Base-by-base conservation (phyloP, 169 alveolate species). In the Cryptosporidium bovis region DNA sequence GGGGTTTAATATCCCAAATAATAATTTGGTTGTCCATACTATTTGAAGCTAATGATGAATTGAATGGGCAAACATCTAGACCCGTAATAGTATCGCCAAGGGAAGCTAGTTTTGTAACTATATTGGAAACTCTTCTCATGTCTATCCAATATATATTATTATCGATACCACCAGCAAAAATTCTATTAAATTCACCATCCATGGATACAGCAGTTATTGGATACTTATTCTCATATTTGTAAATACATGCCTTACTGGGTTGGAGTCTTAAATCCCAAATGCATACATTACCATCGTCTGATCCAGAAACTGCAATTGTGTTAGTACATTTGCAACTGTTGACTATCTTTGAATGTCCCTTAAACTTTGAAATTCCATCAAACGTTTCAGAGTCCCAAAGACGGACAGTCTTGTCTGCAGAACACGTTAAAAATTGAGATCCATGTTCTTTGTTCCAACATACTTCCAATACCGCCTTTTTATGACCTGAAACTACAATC, bases 401-500 rank as follows among this genome's bases (percentile, higher is more conserved):
- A 10, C 87, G 64, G 3, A 60, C 87, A 31, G 87, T 77, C 29
- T 62, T 77, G 46, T 77, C 87, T n/a, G 87, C 87, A 36, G 87
- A 77, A 48, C 87, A 77, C 8, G 87, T 55, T 31, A 62, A 56
- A 13, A 77, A 77, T 34, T 56, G 69, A 50, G 24, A 10, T 16
- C 51, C 71, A 62, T 56, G 71, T 10, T 77, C 62, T n/a, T 48
- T 77, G 46, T 56, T 77, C 87, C 65, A 31, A 33, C 71, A 77
- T 40, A 77, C 71, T 46, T 77, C 87, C 4, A 77, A 15, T 6
- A 77, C 87, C 2, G 87, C 87, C 64, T 60, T 77, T 18, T 44
- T 77, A 24, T 77, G 87, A 20, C 87, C 87, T 18, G 40, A 51
- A 27, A 77, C 46, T 8, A 71, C 15, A 46, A 77, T 44, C 16